Evolutionary conservation across 331 rosid genomes (phyloP), one percentile per base, ranked within the genome.

Genomic region (Cydonia oblonga): DNA sequence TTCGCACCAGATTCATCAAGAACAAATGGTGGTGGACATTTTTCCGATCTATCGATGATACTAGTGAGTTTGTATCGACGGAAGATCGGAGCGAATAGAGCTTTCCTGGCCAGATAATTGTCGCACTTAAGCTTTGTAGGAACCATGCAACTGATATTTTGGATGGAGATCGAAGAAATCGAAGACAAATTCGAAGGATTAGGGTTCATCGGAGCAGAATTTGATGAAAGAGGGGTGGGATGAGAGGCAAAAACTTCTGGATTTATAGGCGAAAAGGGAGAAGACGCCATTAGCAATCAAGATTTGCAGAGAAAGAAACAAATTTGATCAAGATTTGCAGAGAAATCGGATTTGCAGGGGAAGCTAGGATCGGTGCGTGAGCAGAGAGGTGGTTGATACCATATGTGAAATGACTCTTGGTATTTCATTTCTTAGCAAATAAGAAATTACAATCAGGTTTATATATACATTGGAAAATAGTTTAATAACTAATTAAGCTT

Each of bases 31-130:
- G 4, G 57, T 51, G 23, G 23, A 51, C 57, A 51, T 18, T 51
- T 18, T 11, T 18, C 2, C 23, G 11, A 51, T 18, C 57, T 4
- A 51, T 51, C 57, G 0, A 51, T 51, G 57, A 51, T 51, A 5
- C 5, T 1, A 0, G 3, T 44, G 0, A 51, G 2, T 51, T 51
- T 51, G 1, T 51, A 7, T 2, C 5, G 0, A 0, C 0, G 1
- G 0, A 51, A 51, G 7, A 7, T 19, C 7, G 4, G 57, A 51
- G 57, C 0, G 5, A 51, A 51, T 0, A 18, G 1, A 19, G 11
- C 2, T 18, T 51, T 51, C 23, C 0, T 7, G 3, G 11, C 9
- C 0, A 6, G 1, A 51, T 51, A 51, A 51, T 51, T 51, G 23
- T 19, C 57, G 4, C 0, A 6, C 23, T 51, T 19, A 0, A 51